Percentiles rank a stretch among this genome's conserved stretches.
phyloP scores from a whole-genome alignment of 495 filamentous ascomycete species.

The Apiosordaria backusii region DNA sequence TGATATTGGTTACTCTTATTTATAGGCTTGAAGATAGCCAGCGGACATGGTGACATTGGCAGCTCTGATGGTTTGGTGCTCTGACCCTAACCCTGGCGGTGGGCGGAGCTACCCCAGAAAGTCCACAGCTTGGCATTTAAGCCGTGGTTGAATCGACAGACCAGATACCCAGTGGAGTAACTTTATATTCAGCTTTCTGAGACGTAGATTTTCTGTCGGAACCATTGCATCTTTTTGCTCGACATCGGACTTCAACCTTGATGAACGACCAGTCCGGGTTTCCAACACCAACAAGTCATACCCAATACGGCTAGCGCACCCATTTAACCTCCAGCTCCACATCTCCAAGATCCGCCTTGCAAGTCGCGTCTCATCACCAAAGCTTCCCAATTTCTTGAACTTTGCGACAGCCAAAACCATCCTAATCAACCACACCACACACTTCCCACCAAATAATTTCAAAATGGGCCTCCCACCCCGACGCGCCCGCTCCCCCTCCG shows the following conservation, averaged over 20 bases:
- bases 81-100: background rate
- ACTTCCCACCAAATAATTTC: background rate
- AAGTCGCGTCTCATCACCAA: background rate
- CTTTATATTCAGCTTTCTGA: background rate
- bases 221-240: background rate
- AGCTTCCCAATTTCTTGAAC: background rate
- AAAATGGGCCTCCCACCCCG: background rate
- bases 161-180: background rate
- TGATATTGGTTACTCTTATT: background rate
- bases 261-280: background rate
- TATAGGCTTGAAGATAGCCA: too few relatives aligned
- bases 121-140: background rate
- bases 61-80: background rate
- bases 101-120: background rate
- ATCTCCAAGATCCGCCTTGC: background rate
- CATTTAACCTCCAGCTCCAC: background rate
- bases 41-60: background rate
- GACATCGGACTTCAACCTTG: background rate
- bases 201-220: background rate
- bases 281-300: background rate
- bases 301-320: background rate
- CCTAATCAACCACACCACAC: background rate
- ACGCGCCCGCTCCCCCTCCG: constrained; percentile 57
- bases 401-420: background rate
- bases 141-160: too few relatives aligned